phyloP scores from a whole-genome alignment of 1,284 basidiomycete species.

The Leccinum solheimii region DNA sequence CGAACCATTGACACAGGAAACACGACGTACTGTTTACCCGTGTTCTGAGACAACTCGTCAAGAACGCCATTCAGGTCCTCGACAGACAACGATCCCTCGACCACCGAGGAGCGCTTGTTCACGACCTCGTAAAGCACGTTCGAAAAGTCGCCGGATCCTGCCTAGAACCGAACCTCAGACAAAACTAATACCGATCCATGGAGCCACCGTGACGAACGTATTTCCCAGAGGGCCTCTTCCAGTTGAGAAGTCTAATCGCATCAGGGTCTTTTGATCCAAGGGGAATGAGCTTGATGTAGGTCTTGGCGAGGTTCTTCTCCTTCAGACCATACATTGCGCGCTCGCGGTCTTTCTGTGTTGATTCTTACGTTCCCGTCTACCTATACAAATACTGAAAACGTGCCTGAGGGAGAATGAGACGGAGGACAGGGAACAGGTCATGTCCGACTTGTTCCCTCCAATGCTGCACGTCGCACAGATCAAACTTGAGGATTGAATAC shows the following conservation, averaged over 20 bases:
- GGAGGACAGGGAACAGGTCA: conserved; percentile 74
- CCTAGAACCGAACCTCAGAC: conserved; percentile 38
- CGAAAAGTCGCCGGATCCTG: conserved; percentile 81
- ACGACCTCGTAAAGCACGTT: conserved; percentile 84
- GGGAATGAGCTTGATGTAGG: too few relatives aligned
- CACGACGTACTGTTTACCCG: conserved; percentile 60
- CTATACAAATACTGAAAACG: conserved; percentile 13
- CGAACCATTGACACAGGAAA: not conserved
- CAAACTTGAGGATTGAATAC: not conserved
- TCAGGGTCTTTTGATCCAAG: conserved; percentile 75
- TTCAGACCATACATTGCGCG: too few relatives aligned
- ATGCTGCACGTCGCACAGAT: conserved; percentile 46
- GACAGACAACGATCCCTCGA: conserved; percentile 72
- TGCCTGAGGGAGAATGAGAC: conserved; percentile 76
- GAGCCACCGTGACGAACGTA: conserved; percentile 45
- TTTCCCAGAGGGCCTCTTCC: conserved; percentile 82
- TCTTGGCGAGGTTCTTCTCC: too few relatives aligned
- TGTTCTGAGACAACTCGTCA: conserved; percentile 70
- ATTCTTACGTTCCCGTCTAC: not conserved
- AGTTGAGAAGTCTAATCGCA: conserved; percentile 78
- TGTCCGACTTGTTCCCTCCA: conserved; percentile 75
- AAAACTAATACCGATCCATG: not conserved
- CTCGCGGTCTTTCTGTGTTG: too few relatives aligned
- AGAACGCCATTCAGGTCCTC: conserved; percentile 80
- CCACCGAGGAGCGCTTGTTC: conserved; percentile 79